Evolutionary conservation across 176 grass and related monocot genomes (phyloP), one percentile per base, ranked within the genome.

Genomic region (Zoysia japonica): DNA sequence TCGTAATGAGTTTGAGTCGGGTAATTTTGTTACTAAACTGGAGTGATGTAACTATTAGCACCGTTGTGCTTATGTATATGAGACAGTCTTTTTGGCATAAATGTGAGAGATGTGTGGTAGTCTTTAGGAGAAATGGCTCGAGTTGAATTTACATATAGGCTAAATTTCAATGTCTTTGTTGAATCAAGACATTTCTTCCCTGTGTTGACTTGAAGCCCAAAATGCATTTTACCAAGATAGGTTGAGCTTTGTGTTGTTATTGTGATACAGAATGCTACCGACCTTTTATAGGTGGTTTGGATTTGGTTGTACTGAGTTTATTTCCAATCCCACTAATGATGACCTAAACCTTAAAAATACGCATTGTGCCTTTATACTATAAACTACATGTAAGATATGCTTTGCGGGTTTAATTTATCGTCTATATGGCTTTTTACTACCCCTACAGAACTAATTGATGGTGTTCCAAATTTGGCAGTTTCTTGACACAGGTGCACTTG

Each of bases 401-500:
- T 12, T 82, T 74, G 17, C 28, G 7, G 7, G 40, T 37, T 45
- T 66, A 47, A 47, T 44, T 10, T 20, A 14, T 10, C 7, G 13
- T 44, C 2, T 3, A 35, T 46, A 38, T 75, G 37, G 5, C 55
- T 65, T 63, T 60, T 51, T 65, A 43, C 11, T 75, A 40, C 4
- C 52, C 56, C 65, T 28, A 28, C 48, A 66, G 48, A 16, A 56
- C 38, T 86, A 57, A 86, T 55, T 17, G 51, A 2, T 81, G 42
- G 0, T 39, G 67, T 84, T 88, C 40, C 35, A 65, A 63, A 48
- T 64, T 82, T 77, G 85, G 43, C 81, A 93, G 94, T 88, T 97
- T 53, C 81, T 93, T 4, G 85, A 86, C 53, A 78, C 70, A 17
- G 94, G 87, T 45, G 84, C 83, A 20, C 84, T 85, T 57, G 81